These are phyloP conservation scores for Cercophora samala DNA, from an alignment of 495 filamentous ascomycete species.

Conservation along the genomic window DNA sequence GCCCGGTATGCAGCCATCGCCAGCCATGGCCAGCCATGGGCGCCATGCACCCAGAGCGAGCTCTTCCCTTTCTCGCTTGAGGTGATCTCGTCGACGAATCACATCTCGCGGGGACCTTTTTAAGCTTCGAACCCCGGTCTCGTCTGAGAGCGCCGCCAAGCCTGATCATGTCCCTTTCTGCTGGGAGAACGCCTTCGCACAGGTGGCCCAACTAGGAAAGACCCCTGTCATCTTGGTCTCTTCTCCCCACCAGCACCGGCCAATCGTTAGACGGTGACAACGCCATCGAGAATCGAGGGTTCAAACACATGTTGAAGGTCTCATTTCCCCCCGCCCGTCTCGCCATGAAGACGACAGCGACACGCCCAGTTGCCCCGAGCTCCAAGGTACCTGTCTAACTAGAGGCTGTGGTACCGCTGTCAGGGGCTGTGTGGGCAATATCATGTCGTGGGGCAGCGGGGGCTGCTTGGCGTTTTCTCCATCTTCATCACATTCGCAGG, in stretches of 20 bases:
- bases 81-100: conserved; percentile 12
- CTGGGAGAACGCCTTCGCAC: conserved; percentile 29
- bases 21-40: conserved; percentile 13
- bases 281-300: not conserved
- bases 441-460: conserved; percentile 13
- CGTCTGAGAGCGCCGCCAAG: conserved; percentile 20
- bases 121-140: conserved; percentile 24
- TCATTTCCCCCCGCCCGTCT: not conserved
- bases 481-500: not conserved
- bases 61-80: conserved; percentile 8
- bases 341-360: not conserved
- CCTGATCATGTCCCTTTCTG: conserved; percentile 8
- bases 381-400: conserved; percentile 18
- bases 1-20: not conserved
- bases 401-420: conserved; percentile 17
- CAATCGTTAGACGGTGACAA: conserved; percentile 19
- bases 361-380: not conserved
- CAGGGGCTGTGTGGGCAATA: conserved; percentile 25
- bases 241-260: conserved; percentile 1
- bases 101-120: conserved; percentile 15
- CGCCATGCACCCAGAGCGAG: not conserved
- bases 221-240: conserved; percentile 15
- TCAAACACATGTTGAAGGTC: not conserved
- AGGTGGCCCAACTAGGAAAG: conserved; percentile 35
- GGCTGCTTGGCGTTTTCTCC: conserved; percentile 15